Conservation (phyloP, 208 protist genomes). For the Zelonia costaricensis region DNA sequence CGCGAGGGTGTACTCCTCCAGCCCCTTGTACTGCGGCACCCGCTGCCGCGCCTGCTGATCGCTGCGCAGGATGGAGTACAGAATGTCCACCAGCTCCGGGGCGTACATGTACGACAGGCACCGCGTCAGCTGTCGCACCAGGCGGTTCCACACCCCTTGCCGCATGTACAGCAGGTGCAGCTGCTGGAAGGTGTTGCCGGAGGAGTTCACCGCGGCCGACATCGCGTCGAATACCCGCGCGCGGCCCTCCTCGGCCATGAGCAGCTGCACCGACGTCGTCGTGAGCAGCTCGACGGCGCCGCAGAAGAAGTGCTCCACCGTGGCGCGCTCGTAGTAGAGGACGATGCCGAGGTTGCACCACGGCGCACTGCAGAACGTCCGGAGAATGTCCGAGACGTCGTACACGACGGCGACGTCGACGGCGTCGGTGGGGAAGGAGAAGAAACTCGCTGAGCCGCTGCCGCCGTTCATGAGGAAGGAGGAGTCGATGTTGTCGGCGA, state of each 20-base stretch:
- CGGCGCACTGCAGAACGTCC: constrained; percentile 53
- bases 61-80: constrained; percentile 53
- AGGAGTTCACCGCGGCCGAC: constrained; percentile 37
- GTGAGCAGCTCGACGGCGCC: constrained; percentile 62
- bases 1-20: constrained; percentile 31
- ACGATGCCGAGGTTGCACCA: constrained; percentile 86
- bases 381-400: constrained; percentile 63
- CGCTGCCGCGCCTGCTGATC: constrained; percentile 23
- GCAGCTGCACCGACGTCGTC: constrained; percentile 51
- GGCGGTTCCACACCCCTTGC: constrained; percentile 50
- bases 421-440: constrained; percentile 38
- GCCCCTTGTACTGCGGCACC: constrained; percentile 29
- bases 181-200: constrained; percentile 37
- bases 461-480: constrained; percentile 6
- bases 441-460: constrained; percentile 15
- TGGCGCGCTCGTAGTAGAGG: constrained; percentile 65
- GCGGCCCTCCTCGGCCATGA: constrained; percentile 60
- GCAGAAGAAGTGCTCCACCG: constrained; percentile 58
- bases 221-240: constrained; percentile 62
- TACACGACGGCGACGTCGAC: constrained; percentile 63
- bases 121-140: constrained; percentile 55
- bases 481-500: constrained; percentile 6
- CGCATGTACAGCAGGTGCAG: constrained; percentile 49
- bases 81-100: constrained; percentile 47
- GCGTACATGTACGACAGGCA: constrained; percentile 66